phyloP scores from a whole-genome alignment of 176 grass and related monocot genomes.

The Melocanna baccifera region DNA sequence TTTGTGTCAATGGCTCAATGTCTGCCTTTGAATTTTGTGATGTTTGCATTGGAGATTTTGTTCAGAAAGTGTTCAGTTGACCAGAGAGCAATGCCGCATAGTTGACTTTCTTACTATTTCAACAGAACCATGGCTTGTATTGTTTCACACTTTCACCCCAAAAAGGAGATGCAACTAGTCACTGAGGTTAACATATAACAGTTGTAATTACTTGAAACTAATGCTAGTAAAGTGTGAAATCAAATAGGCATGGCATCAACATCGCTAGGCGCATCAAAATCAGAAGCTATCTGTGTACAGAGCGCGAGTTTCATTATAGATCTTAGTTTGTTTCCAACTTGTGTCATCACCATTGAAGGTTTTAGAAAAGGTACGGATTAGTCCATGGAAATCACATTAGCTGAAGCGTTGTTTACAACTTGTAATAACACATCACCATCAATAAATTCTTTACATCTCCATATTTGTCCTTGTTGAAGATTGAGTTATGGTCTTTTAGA shows the following conservation, averaged over 20 bases:
- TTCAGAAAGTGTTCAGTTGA: not conserved
- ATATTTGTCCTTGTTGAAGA: not conserved
- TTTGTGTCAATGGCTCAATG: too few relatives aligned
- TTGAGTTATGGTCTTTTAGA: too few relatives aligned
- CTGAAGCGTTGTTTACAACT: not conserved
- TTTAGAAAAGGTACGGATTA: conserved; percentile 8
- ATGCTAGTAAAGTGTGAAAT: not conserved
- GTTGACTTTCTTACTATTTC: conserved; percentile 33
- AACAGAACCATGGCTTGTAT: not conserved
- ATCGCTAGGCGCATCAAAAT: not conserved
- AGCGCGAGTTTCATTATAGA: not conserved
- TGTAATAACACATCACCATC: not conserved
- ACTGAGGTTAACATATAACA: not conserved
- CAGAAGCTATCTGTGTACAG: not conserved
- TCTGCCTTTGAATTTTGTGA: not conserved
- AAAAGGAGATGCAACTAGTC: not conserved
- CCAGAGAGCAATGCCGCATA: not conserved
- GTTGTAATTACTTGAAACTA: not conserved
- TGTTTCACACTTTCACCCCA: too few relatives aligned
- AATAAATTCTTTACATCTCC: not conserved
- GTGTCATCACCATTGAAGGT: conserved; percentile 15
- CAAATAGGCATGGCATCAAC: not conserved
- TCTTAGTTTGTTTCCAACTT: not conserved
- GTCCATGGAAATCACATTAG: conserved; percentile 29
- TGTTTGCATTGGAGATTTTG: not conserved